Conservation (phyloP, 148 eudicot species). For the Chenopodium suecicum region DNA sequence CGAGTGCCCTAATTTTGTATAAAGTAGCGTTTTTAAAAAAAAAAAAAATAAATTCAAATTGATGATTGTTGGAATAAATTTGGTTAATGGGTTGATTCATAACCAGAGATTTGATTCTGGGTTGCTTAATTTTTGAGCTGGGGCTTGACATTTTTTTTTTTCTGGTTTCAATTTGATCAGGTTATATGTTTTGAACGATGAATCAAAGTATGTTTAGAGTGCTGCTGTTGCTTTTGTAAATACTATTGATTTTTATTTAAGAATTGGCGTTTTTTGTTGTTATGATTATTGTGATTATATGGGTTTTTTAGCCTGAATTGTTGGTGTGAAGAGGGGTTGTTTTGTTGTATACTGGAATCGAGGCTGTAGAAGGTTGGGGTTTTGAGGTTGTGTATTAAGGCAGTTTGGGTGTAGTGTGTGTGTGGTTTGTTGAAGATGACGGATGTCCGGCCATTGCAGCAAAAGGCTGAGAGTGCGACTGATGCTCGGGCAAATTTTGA, state of each 20-base stretch:
- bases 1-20: not conserved
- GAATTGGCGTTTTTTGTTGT: constrained; percentile 30
- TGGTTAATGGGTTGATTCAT: not conserved
- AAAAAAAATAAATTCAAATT: too few relatives aligned
- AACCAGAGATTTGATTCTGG: not conserved
- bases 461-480: constrained; percentile 63
- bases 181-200: constrained; percentile 26
- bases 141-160: not conserved
- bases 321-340: constrained; percentile 23
- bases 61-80: not conserved
- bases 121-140: not conserved
- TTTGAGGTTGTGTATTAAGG: constrained; percentile 17
- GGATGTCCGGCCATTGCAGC: constrained; percentile 67
- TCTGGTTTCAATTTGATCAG: constrained; percentile 25
- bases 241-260: constrained; percentile 15
- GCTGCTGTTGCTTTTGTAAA: constrained; percentile 11
- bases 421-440: constrained; percentile 40
- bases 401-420: constrained; percentile 10
- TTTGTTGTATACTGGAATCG: not conserved
- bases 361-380: not conserved
- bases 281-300: constrained; percentile 19
- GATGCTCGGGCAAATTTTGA: constrained; percentile 63
- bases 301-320: constrained; percentile 4
- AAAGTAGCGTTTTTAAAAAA: too few relatives aligned
- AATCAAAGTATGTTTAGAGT: not conserved